Percentiles rank a stretch among this genome's conserved stretches.
Conservation (phyloP, 139 green algal species). For the Gonium pectorale region DNA sequence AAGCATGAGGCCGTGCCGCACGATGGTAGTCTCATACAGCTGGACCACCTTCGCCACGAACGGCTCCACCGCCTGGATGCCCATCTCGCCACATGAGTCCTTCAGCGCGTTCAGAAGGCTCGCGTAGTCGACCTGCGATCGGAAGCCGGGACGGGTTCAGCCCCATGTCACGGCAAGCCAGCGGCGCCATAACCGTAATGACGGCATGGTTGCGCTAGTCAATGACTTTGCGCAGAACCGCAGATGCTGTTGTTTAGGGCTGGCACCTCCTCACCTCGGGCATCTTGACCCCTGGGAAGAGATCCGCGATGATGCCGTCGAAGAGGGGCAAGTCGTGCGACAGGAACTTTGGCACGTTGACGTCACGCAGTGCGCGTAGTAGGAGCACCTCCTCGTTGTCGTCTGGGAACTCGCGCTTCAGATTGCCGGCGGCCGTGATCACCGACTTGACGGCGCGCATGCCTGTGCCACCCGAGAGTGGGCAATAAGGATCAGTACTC, state of each 20-base stretch:
- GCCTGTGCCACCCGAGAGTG: too few relatives aligned
- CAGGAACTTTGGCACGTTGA: constrained; percentile 88
- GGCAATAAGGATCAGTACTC: neutral
- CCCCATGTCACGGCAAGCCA: too few relatives aligned
- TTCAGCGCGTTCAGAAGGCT: constrained; percentile 61
- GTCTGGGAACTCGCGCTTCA: constrained; percentile 81
- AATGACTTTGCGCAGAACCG: too few relatives aligned
- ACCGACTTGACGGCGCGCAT: constrained; percentile 88
- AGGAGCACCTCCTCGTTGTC: constrained; percentile 81
- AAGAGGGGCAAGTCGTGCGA: constrained; percentile 82
- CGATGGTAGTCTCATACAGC: constrained; percentile 90
- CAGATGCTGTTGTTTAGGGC: too few relatives aligned
- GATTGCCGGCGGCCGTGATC: constrained; percentile 85
- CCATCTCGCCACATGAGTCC: constrained; percentile 61
- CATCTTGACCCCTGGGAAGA: constrained; percentile 74
- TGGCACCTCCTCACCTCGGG: constrained; percentile 28
- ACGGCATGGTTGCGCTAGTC: too few relatives aligned
- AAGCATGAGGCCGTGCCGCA: constrained; percentile 90
- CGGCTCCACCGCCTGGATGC: constrained; percentile 63
- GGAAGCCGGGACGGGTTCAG: too few relatives aligned
- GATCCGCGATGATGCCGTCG: constrained; percentile 81
- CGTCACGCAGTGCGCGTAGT: constrained; percentile 76
- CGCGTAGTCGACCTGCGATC: constrained; percentile 70
- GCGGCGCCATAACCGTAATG: too few relatives aligned
- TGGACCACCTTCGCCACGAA: constrained; percentile 86